Conservation (phyloP, 106 monocot species). For the Acanthochlamys bracteata region DNA sequence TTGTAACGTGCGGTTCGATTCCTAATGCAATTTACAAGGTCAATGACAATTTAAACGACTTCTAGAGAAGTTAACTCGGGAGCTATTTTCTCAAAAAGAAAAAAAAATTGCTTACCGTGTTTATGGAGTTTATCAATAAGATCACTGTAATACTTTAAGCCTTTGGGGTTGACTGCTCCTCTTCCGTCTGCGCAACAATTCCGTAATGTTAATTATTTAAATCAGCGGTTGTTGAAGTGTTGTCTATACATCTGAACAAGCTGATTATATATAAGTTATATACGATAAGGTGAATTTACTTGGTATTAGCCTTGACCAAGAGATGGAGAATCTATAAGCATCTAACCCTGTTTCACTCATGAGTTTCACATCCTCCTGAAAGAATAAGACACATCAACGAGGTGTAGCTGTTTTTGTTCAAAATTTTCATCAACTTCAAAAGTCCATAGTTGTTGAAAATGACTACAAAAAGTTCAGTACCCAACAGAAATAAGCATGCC, state of each 20-base stretch:
- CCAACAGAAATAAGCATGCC: no score
- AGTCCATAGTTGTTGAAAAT: no score
- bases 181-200: slow-evolving; percentile 42
- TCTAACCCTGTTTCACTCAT: slow-evolving; percentile 51
- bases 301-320: slow-evolving; percentile 73
- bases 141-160: slow-evolving; percentile 52
- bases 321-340: slow-evolving; percentile 66
- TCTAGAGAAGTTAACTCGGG: background rate
- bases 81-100: background rate
- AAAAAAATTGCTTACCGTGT: slow-evolving; percentile 23
- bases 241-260: no score
- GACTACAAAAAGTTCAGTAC: no score
- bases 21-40: slow-evolving; percentile 17
- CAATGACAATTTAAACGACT: background rate
- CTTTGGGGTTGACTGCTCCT: slow-evolving; percentile 53
- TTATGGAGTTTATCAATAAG: slow-evolving; percentile 46
- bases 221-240: no score
- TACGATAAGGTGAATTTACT: slow-evolving; percentile 15
- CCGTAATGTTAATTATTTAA: no score
- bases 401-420: no score
- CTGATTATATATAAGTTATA: background rate
- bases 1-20: slow-evolving; percentile 47
- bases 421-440: no score
- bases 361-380: slow-evolving; percentile 61
- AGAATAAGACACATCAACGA: background rate